Evolutionary conservation across 2,329 filamentous ascomycete species (phyloP).

Genomic region (Arthrobotrys iridis): DNA sequence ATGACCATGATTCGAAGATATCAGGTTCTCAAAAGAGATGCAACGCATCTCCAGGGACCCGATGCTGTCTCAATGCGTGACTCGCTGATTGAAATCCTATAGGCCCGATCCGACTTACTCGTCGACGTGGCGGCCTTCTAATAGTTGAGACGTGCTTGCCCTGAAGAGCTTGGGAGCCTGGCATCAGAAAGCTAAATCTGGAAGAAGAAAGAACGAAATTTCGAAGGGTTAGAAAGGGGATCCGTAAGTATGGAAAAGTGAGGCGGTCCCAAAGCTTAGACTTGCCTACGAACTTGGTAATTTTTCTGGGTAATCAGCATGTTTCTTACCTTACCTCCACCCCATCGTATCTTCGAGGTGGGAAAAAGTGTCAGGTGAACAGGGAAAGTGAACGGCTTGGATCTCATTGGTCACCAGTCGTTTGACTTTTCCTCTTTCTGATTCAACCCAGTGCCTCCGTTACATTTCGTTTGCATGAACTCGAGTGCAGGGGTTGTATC

Average conservation of each 20-base stretch:
- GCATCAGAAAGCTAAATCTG: constrained; percentile 38
- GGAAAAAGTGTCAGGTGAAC: constrained; percentile 52
- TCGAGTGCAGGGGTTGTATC: constrained; percentile 36
- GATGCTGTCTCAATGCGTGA: constrained; percentile 53
- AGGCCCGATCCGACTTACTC: constrained; percentile 44
- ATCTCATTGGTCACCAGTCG: constrained; percentile 39
- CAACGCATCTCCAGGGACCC: constrained; percentile 48
- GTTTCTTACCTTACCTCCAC: constrained; percentile 40
- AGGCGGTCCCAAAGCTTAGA: constrained; percentile 53
- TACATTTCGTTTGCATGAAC: constrained; percentile 54
- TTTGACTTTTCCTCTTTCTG: constrained; percentile 52
- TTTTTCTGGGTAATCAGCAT: constrained; percentile 53
- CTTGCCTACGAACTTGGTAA: constrained; percentile 49
- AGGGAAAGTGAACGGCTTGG: constrained; percentile 34
- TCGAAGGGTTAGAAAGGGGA: constrained; percentile 29
- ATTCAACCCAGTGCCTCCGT: constrained; percentile 45
- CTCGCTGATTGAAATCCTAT: constrained; percentile 51
- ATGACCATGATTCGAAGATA: constrained; percentile 29
- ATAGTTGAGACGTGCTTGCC: constrained; percentile 48
- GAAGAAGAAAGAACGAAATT: constrained; percentile 40
- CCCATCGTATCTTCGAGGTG: constrained; percentile 35
- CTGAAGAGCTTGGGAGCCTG: constrained; percentile 45
- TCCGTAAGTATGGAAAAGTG: constrained; percentile 42
- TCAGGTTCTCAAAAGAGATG: constrained; percentile 39
- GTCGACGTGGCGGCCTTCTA: constrained; percentile 53